Percentiles rank a stretch among this genome's conserved stretches.
Evolutionary conservation across 2,329 filamentous ascomycete genomes (phyloP).

Genomic region (Fusarium siculi): DNA sequence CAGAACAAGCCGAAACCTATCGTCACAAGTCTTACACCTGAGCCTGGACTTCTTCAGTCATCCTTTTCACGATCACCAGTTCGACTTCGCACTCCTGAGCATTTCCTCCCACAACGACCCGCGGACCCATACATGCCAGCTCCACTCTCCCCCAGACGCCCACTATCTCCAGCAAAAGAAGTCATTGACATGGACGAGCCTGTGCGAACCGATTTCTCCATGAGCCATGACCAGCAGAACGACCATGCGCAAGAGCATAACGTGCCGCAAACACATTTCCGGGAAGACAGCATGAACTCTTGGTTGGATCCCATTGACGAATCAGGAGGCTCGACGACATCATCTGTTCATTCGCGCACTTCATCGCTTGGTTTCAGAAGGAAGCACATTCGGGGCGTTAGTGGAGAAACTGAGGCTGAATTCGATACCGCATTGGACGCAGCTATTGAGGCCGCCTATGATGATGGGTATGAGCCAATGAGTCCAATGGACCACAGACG

Average conservation of each 20-base stretch:
- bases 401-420: conserved; percentile 83
- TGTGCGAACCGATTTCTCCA: conserved; percentile 51
- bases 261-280: conserved; percentile 54
- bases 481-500: conserved; percentile 56
- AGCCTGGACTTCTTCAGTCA: conserved; percentile 57
- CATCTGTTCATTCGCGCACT: conserved; percentile 83
- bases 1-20: conserved; percentile 42
- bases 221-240: conserved; percentile 23
- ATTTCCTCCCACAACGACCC: conserved; percentile 58
- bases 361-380: conserved; percentile 75
- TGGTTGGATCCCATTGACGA: conserved; percentile 97
- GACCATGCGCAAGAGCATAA: conserved; percentile 8
- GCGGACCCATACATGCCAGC: conserved; percentile 74
- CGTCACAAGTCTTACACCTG: conserved; percentile 38
- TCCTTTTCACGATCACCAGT: conserved; percentile 63
- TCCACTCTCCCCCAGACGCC: conserved; percentile 74
- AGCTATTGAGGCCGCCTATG: conserved; percentile 94
- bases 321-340: conserved; percentile 81
- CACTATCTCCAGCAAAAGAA: conserved; percentile 55
- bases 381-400: conserved; percentile 75
- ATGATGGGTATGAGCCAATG: conserved; percentile 86
- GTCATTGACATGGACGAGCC: conserved; percentile 41
- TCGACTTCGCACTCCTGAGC: conserved; percentile 44
- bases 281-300: conserved; percentile 79
- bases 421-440: conserved; percentile 95